These are phyloP conservation scores for Podospora pseudopauciseta DNA, from an alignment of 495 filamentous ascomycete species.

Conservation along the genomic window DNA sequence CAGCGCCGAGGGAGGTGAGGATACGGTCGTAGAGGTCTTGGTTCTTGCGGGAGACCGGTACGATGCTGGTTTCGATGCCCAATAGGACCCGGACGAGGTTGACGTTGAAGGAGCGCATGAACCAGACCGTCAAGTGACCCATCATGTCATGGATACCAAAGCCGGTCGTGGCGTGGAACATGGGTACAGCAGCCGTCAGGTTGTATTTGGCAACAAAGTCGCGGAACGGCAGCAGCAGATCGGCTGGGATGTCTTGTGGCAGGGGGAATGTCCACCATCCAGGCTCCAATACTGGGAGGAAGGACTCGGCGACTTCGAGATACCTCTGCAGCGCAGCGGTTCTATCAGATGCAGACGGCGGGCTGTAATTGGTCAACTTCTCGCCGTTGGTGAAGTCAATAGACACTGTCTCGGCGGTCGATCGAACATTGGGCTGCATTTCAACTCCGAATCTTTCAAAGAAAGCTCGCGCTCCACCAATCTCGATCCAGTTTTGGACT, in stretches of 20 bases:
- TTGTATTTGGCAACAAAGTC: conserved; percentile 45
- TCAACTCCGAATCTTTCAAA: conserved; percentile 43
- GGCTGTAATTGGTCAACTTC: conserved; percentile 21
- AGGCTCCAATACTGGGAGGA: conserved; percentile 34
- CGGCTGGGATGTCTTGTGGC: conserved; percentile 35
- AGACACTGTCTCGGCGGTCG: conserved; percentile 25
- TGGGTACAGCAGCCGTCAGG: conserved; percentile 33
- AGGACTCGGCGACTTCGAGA: conserved; percentile 36
- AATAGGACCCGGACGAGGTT: conserved; percentile 30
- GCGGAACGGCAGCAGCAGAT: conserved; percentile 44
- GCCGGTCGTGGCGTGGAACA: conserved; percentile 34
- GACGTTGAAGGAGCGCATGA: conserved; percentile 39
- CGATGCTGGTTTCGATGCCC: conserved; percentile 25
- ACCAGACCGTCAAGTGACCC: conserved; percentile 36
- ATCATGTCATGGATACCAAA: conserved; percentile 40
- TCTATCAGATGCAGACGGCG: conserved; percentile 20
- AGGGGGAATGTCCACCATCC: conserved; percentile 40
- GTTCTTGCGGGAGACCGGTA: conserved; percentile 38
- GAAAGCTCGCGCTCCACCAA: conserved; percentile 34
- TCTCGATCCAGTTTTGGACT: conserved; percentile 40
- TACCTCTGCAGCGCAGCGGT: conserved; percentile 35
- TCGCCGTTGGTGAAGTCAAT: conserved; percentile 43
- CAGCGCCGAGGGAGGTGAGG: conserved; percentile 30
- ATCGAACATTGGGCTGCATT: conserved; percentile 23
- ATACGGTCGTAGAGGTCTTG: conserved; percentile 41